Percentiles rank a stretch among this genome's conserved stretches.
These are phyloP conservation scores for Gaeumannomyces tritici DNA, from an alignment of 2,329 filamentous ascomycete species.

Conservation along the genomic window DNA sequence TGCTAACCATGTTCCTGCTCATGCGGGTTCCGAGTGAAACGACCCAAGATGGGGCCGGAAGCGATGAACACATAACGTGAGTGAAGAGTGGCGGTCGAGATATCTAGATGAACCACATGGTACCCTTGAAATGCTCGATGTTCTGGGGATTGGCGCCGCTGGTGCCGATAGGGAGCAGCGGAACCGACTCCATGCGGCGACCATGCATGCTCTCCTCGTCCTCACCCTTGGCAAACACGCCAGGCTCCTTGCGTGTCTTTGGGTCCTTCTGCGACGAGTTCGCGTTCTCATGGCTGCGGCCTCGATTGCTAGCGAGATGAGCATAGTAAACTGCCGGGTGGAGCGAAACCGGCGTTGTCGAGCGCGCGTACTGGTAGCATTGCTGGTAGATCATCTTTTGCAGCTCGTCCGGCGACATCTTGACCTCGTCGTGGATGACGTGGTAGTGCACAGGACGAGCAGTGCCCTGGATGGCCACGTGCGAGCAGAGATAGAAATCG, in stretches of 20 bases:
- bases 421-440: conserved; percentile 74
- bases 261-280: conserved; percentile 33
- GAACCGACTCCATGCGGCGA: conserved; percentile 10
- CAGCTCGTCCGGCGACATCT: conserved; percentile 56
- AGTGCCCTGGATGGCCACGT: conserved; percentile 81
- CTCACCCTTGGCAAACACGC: conserved; percentile 25
- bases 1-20: no score
- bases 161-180: conserved; percentile 19
- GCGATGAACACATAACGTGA: no score
- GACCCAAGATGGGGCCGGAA: no score
- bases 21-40: no score
- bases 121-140: conserved; percentile 20
- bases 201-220: conserved; percentile 15
- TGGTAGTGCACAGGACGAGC: conserved; percentile 89
- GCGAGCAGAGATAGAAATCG: conserved; percentile 65
- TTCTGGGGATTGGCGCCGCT: conserved; percentile 7
- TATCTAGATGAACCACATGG: conserved; percentile 35
- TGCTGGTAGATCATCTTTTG: conserved; percentile 91
- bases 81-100: neutral
- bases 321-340: conserved; percentile 93
- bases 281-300: conserved; percentile 59
- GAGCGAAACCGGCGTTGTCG: conserved; percentile 83
- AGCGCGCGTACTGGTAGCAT: conserved; percentile 86
- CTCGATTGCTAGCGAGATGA: conserved; percentile 76
- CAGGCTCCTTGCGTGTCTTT: conserved; percentile 27